A percentile compares a stretch with the other conserved stretches of the same genome.
Evolutionary conservation across 148 eudicot genomes (phyloP).

Genomic region (Cornus suecica): DNA sequence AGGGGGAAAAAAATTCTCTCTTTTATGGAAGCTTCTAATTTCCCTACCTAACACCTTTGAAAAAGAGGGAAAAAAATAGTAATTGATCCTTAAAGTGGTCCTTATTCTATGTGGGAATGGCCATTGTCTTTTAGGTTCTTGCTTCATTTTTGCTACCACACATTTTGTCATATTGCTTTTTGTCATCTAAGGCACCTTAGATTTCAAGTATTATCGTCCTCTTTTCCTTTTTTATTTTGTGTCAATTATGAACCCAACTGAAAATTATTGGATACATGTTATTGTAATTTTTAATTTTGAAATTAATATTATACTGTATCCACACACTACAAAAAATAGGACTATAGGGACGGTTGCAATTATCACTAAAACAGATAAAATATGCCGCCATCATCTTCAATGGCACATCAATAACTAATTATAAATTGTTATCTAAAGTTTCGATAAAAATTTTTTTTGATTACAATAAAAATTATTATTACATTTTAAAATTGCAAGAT

Average conservation of each 20-base stretch:
- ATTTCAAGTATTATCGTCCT: background rate
- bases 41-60: slow-evolving; percentile 53
- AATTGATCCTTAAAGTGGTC: slow-evolving; percentile 25
- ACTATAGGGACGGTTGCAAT: no score
- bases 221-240: background rate
- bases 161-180: background rate
- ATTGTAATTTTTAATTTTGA: no score
- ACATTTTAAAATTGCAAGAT: no score
- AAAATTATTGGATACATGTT: background rate
- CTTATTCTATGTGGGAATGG: background rate
- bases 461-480: no score
- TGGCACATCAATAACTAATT: no score
- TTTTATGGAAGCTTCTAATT: slow-evolving; percentile 49
- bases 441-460: no score
- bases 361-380: no score
- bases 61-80: slow-evolving; percentile 6
- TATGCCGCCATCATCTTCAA: no score
- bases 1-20: slow-evolving; percentile 18
- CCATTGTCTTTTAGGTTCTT: background rate
- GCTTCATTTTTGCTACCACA: background rate
- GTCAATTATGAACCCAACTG: background rate
- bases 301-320: no score
- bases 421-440: no score
- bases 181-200: background rate
- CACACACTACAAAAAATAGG: no score